Conservation (phyloP, 371 early-diverging fungal species). For the Rhizopus stolonifer region DNA sequence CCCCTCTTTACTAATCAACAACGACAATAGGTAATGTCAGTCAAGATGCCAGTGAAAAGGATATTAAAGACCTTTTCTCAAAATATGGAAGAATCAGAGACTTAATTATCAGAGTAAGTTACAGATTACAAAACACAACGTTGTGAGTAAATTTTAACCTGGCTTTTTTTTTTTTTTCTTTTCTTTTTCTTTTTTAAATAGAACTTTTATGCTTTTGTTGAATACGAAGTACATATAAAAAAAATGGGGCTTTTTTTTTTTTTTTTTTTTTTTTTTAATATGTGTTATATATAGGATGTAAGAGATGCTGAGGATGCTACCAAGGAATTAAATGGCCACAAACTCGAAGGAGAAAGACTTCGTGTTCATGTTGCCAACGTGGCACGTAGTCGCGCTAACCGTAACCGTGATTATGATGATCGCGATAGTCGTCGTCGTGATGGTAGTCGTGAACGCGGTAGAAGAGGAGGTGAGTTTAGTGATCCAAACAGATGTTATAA, state of each 20-base stretch:
- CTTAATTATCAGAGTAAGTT: conserved; percentile 27
- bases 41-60: conserved; percentile 39
- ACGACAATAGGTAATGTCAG: conserved; percentile 34
- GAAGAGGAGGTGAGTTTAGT: conserved; percentile 6
- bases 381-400: conserved; percentile 24
- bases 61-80: conserved; percentile 36
- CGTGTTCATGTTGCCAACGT: conserved; percentile 34
- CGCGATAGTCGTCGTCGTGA: conserved; percentile 10
- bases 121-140: too few species aligned
- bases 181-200: conserved; percentile 20
- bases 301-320: conserved; percentile 78
- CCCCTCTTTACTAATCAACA: too few species aligned
- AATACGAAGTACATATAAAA: conserved; percentile 46
- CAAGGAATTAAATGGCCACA: conserved; percentile 62
- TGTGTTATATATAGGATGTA: conserved; percentile 17
- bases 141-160: too few species aligned
- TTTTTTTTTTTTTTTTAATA: too few species aligned
- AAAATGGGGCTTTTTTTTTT: not conserved
- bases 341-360: conserved; percentile 43
- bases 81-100: conserved; percentile 34
- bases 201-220: conserved; percentile 51
- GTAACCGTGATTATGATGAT: conserved; percentile 10
- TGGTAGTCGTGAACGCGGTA: conserved; percentile 14
- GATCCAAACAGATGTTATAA: conserved; percentile 40
- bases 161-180: conserved; percentile 25